A percentile compares a stretch with the other conserved stretches of the same genome.
These are phyloP conservation scores for Mycena leptocephala DNA, from an alignment of 768 basidiomycete species.

Conservation along the genomic window DNA sequence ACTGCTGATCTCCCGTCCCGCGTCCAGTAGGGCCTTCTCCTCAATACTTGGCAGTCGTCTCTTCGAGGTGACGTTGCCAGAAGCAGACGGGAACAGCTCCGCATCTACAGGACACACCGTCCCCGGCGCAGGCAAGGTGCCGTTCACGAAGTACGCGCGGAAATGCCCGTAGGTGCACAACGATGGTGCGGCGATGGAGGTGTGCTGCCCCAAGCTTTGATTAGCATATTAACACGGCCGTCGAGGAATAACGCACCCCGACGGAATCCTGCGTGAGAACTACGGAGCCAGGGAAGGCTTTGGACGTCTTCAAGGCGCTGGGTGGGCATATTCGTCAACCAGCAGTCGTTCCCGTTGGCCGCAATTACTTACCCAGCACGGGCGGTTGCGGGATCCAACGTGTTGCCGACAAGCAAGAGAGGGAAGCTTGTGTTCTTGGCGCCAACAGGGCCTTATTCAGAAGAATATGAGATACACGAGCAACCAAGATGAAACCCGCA, in stretches of 20 bases:
- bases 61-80: no score
- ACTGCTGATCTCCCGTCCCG: no score
- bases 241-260: neutral
- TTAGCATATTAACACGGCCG: neutral
- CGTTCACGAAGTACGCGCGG: no score
- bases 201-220: neutral
- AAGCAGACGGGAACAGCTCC: slow-evolving; percentile 1
- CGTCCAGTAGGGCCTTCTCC: no score
- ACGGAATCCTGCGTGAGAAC: no score
- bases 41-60: no score
- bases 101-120: slow-evolving; percentile 12
- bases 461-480: neutral
- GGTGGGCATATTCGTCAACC: neutral
- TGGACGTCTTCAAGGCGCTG: no score
- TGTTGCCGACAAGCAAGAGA: neutral
- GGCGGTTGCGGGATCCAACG: neutral
- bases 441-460: neutral
- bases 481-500: neutral
- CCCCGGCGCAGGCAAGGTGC: slow-evolving; percentile 7
- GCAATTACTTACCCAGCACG: neutral
- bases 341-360: neutral
- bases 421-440: no score
- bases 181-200: neutral
- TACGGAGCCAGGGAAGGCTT: no score
- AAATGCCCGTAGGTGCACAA: slow-evolving; percentile 3